phyloP scores from a whole-genome alignment of 2,329 filamentous ascomycete genomes.

The Aspergillus caelatus region DNA sequence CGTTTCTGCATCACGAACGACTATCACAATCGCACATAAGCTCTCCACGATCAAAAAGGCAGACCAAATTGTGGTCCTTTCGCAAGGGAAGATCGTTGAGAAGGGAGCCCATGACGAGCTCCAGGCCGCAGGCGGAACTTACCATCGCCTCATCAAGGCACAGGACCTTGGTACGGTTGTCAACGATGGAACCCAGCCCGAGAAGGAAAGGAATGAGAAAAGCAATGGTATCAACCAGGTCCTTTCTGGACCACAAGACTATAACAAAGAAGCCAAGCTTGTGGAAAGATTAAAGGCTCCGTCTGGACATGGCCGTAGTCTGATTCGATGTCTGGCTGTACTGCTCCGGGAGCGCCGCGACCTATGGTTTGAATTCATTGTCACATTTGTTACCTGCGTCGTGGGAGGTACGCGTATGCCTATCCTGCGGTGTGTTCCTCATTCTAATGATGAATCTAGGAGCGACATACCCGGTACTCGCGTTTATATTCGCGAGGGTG shows the following conservation, averaged over 20 bases:
- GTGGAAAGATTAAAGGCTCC: conserved; percentile 1
- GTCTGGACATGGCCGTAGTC: background rate
- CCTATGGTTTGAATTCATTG: conserved; percentile 2
- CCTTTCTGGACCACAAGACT: background rate
- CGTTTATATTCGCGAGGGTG: background rate
- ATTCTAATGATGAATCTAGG: background rate
- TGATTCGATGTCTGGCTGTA: background rate
- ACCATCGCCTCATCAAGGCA: conserved; percentile 24
- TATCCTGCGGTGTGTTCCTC: background rate
- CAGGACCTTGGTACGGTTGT: conserved; percentile 9
- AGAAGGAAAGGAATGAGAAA: background rate
- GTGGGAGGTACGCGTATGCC: background rate
- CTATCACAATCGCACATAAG: conserved; percentile 70
- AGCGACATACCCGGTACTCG: background rate
- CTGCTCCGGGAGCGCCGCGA: background rate
- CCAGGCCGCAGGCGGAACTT: conserved; percentile 48
- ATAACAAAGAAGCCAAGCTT: background rate
- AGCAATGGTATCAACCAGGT: background rate
- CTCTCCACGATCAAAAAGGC: conserved; percentile 59
- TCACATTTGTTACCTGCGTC: background rate
- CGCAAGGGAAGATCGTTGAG: conserved; percentile 56
- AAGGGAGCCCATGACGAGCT: conserved; percentile 56
- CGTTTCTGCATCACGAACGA: conserved; percentile 64
- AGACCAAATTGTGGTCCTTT: conserved; percentile 59
- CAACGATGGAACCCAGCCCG: background rate